Evolutionary conservation across 768 basidiomycete species (phyloP).

Genomic region (Russula compacta): DNA sequence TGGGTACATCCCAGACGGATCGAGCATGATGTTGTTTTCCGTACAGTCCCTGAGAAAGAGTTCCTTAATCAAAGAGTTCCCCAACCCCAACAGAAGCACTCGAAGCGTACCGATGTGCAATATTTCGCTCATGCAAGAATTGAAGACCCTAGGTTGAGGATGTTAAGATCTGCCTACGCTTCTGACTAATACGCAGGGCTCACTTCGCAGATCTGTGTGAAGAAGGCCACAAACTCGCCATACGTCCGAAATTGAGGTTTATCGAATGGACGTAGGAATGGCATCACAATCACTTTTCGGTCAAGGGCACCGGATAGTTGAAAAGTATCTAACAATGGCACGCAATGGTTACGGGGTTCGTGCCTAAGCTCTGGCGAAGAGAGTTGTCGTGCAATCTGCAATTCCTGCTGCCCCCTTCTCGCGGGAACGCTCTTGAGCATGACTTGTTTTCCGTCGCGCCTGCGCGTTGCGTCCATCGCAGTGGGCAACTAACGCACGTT

Average conservation of each 20-base stretch:
- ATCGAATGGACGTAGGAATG: constrained; percentile 22
- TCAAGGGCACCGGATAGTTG: background rate
- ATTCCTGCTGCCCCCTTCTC: background rate
- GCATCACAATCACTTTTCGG: background rate
- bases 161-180: background rate
- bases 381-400: background rate
- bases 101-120: constrained; percentile 27
- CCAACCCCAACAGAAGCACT: constrained; percentile 9
- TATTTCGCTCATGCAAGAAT: constrained; percentile 20
- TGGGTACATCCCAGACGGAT: background rate
- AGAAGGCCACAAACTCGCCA: background rate
- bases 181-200: background rate
- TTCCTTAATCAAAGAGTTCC: constrained; percentile 7
- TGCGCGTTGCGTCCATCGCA: background rate
- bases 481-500: background rate
- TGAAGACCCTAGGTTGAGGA: constrained; percentile 15
- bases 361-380: constrained; percentile 20
- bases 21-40: background rate
- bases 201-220: background rate
- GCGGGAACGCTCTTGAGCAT: constrained; percentile 3
- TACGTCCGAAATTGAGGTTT: constrained; percentile 15
- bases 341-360: constrained; percentile 9
- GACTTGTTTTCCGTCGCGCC: background rate
- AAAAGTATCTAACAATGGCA: background rate
- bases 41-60: background rate